These are phyloP conservation scores for Zea mays DNA, from an alignment of 176 grass and related monocot species.

Conservation along the genomic window DNA sequence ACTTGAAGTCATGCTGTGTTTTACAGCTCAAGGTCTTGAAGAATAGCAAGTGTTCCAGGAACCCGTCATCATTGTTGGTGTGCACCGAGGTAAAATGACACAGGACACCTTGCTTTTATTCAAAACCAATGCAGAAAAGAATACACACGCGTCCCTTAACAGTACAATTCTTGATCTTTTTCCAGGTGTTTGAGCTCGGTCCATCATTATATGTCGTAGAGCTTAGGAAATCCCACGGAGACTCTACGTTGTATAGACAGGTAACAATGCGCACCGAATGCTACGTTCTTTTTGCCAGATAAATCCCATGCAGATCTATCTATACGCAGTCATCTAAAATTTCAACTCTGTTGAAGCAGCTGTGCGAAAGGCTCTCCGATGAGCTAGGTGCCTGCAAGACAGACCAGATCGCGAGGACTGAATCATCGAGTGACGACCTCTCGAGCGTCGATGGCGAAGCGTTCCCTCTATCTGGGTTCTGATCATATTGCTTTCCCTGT, in stretches of 20 bases:
- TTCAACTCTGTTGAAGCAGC: conserved; percentile 40
- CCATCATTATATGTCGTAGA: conserved; percentile 81
- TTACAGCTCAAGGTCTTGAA: conserved; percentile 65
- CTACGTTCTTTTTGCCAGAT: not conserved
- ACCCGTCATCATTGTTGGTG: conserved; percentile 48
- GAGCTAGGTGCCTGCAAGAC: conserved; percentile 56
- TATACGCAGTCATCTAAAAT: not conserved
- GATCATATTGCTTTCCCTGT: conserved; percentile 12
- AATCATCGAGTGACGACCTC: conserved; percentile 40
- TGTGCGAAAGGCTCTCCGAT: conserved; percentile 65
- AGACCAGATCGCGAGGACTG: conserved; percentile 48
- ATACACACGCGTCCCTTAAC: conserved; percentile 11
- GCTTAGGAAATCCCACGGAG: conserved; percentile 66
- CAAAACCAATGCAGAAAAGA: conserved; percentile 22
- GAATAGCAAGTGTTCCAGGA: conserved; percentile 40
- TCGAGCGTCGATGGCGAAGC: conserved; percentile 32
- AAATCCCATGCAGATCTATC: not conserved
- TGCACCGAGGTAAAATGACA: conserved; percentile 55
- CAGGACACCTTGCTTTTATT: not conserved
- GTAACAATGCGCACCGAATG: conserved; percentile 32
- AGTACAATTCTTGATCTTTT: conserved; percentile 9
- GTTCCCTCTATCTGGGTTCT: conserved; percentile 38
- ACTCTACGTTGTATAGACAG: conserved; percentile 73
- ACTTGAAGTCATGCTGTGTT: not conserved
- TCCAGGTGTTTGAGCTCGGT: conserved; percentile 77